phyloP scores from a whole-genome alignment of 257 asterid species.

The Petunia secreta region DNA sequence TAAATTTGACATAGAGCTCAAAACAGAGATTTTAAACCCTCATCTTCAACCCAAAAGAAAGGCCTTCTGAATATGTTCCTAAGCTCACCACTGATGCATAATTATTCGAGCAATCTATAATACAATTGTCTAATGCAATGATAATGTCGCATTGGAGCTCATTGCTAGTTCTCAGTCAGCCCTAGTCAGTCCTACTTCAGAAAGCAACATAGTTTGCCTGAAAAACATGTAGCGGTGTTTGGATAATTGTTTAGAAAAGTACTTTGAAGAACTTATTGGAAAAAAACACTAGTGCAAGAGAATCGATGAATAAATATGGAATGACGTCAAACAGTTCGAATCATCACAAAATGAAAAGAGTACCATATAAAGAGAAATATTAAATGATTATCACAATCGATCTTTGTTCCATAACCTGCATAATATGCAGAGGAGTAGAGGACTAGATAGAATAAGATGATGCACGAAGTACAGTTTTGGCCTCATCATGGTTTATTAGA shows the following conservation, averaged over 20 bases:
- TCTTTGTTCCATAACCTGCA: conserved; percentile 20
- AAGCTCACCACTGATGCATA: background rate
- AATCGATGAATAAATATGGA: background rate
- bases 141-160: background rate
- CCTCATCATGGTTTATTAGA: background rate
- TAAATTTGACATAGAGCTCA: background rate
- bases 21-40: background rate
- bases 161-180: background rate
- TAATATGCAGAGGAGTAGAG: background rate
- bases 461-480: background rate
- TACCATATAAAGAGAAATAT: background rate
- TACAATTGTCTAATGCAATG: background rate
- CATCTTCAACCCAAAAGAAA: background rate
- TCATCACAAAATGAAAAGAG: background rate
- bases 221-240: background rate
- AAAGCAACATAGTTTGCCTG: conserved; percentile 7
- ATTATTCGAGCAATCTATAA: background rate
- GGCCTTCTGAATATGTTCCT: background rate
- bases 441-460: background rate
- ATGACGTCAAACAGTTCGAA: background rate
- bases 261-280: background rate
- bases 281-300: background rate
- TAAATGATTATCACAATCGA: background rate
- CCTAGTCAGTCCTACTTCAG: background rate
- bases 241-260: background rate